Evolutionary conservation across 257 asterid genomes (phyloP).

Genomic region (Solanum habrochaites): DNA sequence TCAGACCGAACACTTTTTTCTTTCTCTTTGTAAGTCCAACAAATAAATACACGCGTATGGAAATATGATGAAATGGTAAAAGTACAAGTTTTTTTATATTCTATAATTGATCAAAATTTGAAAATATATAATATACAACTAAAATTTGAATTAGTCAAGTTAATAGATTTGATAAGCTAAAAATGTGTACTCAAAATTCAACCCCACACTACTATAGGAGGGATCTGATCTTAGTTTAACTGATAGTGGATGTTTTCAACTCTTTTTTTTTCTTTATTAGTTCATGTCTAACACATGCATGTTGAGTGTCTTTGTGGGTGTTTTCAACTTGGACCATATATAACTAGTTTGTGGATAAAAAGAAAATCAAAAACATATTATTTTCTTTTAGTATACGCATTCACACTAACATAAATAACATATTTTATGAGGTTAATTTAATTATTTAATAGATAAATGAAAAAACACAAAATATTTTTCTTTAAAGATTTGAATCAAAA

Average conservation of each 20-base stretch:
- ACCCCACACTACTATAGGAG: background rate
- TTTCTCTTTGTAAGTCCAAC: background rate
- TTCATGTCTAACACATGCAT: background rate
- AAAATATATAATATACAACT: background rate
- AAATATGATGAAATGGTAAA: background rate
- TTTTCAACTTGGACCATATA: background rate
- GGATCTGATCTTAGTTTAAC: background rate
- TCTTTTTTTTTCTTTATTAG: background rate
- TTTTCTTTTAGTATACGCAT: background rate
- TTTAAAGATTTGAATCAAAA: background rate
- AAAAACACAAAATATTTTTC: too few relatives aligned
- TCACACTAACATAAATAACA: too few relatives aligned
- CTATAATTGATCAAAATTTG: background rate
- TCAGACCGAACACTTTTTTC: background rate
- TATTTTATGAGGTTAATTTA: background rate
- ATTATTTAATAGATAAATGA: background rate
- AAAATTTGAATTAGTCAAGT: background rate
- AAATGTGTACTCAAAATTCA: background rate
- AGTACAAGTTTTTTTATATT: background rate
- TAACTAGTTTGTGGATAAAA: background rate
- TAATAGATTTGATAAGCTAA: background rate
- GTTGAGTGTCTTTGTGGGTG: background rate
- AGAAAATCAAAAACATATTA: too few relatives aligned
- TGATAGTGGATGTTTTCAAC: background rate
- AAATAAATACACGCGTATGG: background rate